phyloP scores from a whole-genome alignment of 2,329 filamentous ascomycete genomes.

The Paracamarosporium sp. region DNA sequence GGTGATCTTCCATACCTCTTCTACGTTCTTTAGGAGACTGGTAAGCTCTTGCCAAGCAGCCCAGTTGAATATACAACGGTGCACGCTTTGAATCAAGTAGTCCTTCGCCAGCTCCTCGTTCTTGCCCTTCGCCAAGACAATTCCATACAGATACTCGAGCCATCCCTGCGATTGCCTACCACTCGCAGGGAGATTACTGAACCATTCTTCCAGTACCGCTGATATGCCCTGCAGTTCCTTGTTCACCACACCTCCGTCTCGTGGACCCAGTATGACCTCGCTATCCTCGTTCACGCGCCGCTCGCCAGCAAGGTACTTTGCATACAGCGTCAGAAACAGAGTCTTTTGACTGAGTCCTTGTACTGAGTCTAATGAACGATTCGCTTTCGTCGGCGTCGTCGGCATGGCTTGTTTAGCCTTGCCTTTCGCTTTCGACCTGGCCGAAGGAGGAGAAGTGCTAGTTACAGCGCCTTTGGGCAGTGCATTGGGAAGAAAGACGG shows the following conservation, averaged over 20 bases:
- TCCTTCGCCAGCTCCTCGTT: conserved; percentile 85
- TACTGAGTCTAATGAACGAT: conserved; percentile 44
- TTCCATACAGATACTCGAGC: conserved; percentile 91
- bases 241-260: conserved; percentile 88
- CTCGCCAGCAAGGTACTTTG: conserved; percentile 91
- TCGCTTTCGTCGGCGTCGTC: conserved; percentile 40
- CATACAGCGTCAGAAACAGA: conserved; percentile 89
- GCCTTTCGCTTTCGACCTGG: conserved; percentile 59
- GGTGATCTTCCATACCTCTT: conserved; percentile 68
- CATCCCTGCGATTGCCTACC: conserved; percentile 80
- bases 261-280: conserved; percentile 95
- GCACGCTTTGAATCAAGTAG: conserved; percentile 87
- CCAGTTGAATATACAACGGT: conserved; percentile 95
- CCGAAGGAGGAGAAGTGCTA: conserved; percentile 48
- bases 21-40: conserved; percentile 76
- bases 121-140: conserved; percentile 88
- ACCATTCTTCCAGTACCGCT: conserved; percentile 80
- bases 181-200: conserved; percentile 67
- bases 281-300: conserved; percentile 96
- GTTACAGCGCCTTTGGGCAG: conserved; percentile 70
- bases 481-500: conserved; percentile 84
- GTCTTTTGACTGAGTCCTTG: conserved; percentile 82
- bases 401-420: conserved; percentile 59
- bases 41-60: conserved; percentile 95
- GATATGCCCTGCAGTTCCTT: conserved; percentile 81